Evolutionary conservation across 257 asterid genomes (phyloP), one percentile per base, ranked within the genome.

Genomic region (Gynochthodes officinalis): DNA sequence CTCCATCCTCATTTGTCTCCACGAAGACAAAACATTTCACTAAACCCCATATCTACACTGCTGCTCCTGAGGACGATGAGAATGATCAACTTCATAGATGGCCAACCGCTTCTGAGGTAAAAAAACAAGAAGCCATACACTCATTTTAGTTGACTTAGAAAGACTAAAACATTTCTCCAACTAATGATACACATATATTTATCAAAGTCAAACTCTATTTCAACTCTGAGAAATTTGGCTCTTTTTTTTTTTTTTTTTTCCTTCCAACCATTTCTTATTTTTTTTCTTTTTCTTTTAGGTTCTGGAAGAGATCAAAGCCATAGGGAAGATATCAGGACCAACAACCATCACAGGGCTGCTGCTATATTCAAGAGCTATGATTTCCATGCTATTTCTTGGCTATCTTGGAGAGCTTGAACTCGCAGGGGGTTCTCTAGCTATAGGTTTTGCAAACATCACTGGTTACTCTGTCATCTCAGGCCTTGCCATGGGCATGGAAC

Each of bases 401-500:
- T 88, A 90, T 61, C 90, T 93, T 27, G 98, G 98, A 2, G 97
- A 93, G 82, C 89, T 93, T 0, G 96, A 89, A 60, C 95, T 94
- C 0, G 99, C 99, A 1, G 99, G 96, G 0, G 99, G 99, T 0
- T 94, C 99, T 0, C 89, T 94, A 21, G 81, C 99, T 11, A 94
- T 94, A n/a, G 93, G 99, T 2, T 94, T 94, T 12, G 97, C 98
- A 1, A 93, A 93, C 78, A 93, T 93, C 60, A 93, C 96, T 1
- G 98, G 98, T 11, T 93, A 93, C 89, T 93, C 98, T n/a, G 92
- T 93, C 16, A 91, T 93, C 75, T 89, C 98, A 5, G 98, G 99
- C 25, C 72, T 94, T 9, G 97, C 99, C 33, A 89, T 94, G 99
- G 99, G 99, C 4, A 94, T 94, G 99, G 99, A 94, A 80, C 97